These are phyloP conservation scores for Oryza punctata DNA, from an alignment of 176 grass and related monocot species.

Conservation along the genomic window DNA sequence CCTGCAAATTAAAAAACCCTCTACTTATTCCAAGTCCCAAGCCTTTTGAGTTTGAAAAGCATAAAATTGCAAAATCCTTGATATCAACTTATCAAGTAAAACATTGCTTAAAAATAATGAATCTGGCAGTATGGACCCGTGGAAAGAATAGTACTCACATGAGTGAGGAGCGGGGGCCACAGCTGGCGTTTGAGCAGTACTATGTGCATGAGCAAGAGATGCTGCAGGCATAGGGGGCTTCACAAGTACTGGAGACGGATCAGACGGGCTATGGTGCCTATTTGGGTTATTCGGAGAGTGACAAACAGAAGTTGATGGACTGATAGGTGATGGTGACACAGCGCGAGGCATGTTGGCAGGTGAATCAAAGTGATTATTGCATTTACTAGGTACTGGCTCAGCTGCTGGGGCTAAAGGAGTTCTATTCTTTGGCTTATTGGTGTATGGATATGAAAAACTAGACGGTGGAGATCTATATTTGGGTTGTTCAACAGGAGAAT, in stretches of 20 bases:
- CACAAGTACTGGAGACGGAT: conserved; percentile 27
- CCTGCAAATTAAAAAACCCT: background rate
- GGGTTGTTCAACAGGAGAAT: conserved; percentile 36
- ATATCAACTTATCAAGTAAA: background rate
- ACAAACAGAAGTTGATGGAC: conserved; percentile 34
- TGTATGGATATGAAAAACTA: conserved; percentile 42
- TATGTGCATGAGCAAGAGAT: conserved; percentile 30
- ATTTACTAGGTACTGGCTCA: conserved; percentile 34
- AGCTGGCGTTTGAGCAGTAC: conserved; percentile 20
- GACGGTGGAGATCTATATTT: conserved; percentile 47
- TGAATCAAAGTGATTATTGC: conserved; percentile 43
- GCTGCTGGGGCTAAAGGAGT: conserved; percentile 34
- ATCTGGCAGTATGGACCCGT: background rate
- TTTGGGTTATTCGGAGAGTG: conserved; percentile 26
- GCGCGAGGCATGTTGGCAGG: background rate
- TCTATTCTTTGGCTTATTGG: conserved; percentile 46
- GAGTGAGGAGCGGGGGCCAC: conserved; percentile 33
- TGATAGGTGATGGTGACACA: conserved; percentile 22
- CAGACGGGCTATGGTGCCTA: conserved; percentile 13
- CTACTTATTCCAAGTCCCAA: background rate
- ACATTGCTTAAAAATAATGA: conserved; percentile 1
- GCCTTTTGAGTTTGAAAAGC: background rate
- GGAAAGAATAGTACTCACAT: conserved; percentile 39
- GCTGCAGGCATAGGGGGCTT: background rate
- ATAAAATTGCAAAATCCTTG: background rate